Evolutionary conservation across 768 basidiomycete genomes (phyloP).

Genomic region (Naganishia randhawae): DNA sequence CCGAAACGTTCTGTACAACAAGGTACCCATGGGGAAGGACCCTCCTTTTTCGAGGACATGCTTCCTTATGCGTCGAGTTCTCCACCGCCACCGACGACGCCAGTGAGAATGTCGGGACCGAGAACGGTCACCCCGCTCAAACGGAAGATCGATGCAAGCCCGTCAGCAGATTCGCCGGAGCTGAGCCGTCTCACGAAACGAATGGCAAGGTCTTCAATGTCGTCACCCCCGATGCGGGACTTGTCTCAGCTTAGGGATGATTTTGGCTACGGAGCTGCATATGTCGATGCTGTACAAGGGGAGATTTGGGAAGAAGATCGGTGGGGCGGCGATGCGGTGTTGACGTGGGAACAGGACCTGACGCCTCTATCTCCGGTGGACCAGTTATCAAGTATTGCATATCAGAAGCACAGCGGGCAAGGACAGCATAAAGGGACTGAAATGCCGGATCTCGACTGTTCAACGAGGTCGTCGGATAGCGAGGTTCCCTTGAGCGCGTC

Average conservation of each 20-base stretch:
- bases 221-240: neutral
- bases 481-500: neutral
- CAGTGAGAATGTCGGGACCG: neutral
- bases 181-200: slow-evolving; percentile 19
- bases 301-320: slow-evolving; percentile 4
- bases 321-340: slow-evolving; percentile 5
- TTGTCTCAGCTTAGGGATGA: neutral
- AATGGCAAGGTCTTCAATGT: slow-evolving; percentile 20
- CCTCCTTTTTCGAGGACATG: slow-evolving; percentile 6
- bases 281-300: neutral
- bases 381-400: neutral
- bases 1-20: neutral
- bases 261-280: neutral
- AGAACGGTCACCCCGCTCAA: slow-evolving; percentile 1
- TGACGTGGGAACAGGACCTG: neutral
- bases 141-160: slow-evolving; percentile 9
- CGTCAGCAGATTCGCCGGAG: slow-evolving; percentile 8
- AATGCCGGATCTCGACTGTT: neutral
- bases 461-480: neutral
- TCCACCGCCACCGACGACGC: slow-evolving; percentile 6
- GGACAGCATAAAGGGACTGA: neutral
- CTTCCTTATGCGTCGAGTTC: slow-evolving; percentile 15
- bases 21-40: neutral
- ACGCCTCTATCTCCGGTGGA: neutral
- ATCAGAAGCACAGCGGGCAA: neutral